Conservation (phyloP, 371 early-diverging fungal species). For the Haplosporangium sp. region DNA sequence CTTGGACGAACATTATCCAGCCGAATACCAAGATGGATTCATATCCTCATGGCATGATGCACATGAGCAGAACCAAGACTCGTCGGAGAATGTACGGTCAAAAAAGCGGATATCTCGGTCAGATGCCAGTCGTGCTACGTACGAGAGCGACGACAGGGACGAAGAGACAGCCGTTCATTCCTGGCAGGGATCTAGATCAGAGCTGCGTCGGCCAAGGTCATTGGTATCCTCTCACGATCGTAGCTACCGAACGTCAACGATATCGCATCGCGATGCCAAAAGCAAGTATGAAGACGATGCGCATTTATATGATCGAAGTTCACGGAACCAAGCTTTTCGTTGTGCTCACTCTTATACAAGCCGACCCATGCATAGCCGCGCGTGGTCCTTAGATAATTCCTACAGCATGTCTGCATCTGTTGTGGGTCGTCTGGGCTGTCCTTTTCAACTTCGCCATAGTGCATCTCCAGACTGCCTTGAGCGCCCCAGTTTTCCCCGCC, state of each 20-base stretch:
- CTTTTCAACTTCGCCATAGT: background rate
- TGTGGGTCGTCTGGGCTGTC: background rate
- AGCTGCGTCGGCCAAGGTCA: constrained; percentile 13
- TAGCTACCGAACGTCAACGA: background rate
- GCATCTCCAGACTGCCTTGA: background rate
- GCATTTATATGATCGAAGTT: background rate
- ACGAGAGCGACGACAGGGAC: background rate
- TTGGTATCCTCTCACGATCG: constrained; percentile 6
- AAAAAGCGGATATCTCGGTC: too few relatives aligned
- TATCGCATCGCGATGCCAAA: too few relatives aligned
- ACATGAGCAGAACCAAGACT: background rate
- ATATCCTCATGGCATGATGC: background rate
- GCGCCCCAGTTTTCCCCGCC: background rate
- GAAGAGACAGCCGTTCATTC: background rate
- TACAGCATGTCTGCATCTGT: background rate
- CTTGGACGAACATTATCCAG: background rate
- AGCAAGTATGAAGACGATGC: too few relatives aligned
- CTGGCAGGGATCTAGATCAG: constrained; percentile 6
- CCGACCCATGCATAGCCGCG: constrained; percentile 17
- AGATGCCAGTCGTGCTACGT: too few relatives aligned
- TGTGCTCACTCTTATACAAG: background rate
- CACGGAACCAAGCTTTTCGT: background rate
- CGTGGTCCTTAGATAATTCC: constrained; percentile 23
- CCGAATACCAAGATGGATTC: background rate
- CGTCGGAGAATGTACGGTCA: too few relatives aligned